Percentiles rank a stretch among this genome's conserved stretches.
These are phyloP conservation scores for Leishmania gerbilli DNA, from an alignment of 208 protist genomes.

Conservation along the genomic window DNA sequence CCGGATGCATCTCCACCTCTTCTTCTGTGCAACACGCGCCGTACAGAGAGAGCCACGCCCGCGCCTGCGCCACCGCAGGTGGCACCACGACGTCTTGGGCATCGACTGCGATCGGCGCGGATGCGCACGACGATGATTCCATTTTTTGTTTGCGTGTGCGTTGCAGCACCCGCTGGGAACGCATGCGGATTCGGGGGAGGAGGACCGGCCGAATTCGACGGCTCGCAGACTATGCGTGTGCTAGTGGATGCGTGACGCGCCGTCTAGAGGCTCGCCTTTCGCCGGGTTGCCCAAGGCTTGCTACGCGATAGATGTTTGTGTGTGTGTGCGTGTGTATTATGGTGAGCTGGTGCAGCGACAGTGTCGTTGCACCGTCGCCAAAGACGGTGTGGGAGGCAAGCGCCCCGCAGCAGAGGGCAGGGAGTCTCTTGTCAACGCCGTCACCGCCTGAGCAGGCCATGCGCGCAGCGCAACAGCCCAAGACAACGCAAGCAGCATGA, in stretches of 20 bases:
- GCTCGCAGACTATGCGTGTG: background rate
- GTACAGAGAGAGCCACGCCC: slow-evolving; percentile 24
- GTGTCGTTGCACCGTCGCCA: too few relatives aligned
- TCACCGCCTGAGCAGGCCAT: background rate
- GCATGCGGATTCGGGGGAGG: background rate
- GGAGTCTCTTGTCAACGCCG: background rate
- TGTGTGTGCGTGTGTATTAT: background rate
- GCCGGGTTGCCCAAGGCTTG: background rate
- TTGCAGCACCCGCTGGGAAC: too few relatives aligned
- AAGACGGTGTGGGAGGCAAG: background rate
- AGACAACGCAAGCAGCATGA: background rate
- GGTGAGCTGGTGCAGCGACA: background rate
- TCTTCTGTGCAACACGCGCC: slow-evolving; percentile 18
- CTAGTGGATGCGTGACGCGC: background rate
- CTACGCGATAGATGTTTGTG: background rate
- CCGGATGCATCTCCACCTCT: slow-evolving; percentile 13
- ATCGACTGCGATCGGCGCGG: background rate
- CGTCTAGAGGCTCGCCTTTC: background rate
- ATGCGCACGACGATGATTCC: background rate
- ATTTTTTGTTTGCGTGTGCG: background rate
- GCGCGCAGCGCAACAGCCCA: background rate
- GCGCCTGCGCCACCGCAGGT: background rate
- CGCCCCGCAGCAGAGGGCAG: background rate
- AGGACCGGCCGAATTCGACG: background rate
- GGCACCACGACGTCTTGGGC: background rate